These are phyloP conservation scores for Gracilariopsis chorda DNA, from an alignment of 23 red algal species.

Conservation along the genomic window DNA sequence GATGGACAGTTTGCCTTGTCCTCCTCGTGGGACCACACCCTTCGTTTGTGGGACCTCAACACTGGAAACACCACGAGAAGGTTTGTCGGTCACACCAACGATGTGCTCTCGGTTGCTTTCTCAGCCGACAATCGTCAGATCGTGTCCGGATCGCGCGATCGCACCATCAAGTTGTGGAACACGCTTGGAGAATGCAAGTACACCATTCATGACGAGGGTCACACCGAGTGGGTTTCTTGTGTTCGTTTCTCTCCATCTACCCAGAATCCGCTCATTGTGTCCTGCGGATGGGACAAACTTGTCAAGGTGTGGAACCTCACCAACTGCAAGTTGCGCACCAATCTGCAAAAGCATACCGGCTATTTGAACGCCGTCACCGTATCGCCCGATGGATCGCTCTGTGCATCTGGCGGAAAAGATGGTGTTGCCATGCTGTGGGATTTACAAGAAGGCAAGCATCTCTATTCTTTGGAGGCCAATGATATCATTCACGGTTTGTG, in stretches of 20 bases:
- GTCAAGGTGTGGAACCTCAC: constrained; percentile 99
- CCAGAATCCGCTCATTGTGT: constrained; percentile 90
- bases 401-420: constrained; percentile 95
- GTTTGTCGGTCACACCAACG: constrained; percentile 96
- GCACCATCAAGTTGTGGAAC: constrained; percentile 99
- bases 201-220: constrained; percentile 86
- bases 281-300: constrained; percentile 99
- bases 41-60: constrained; percentile 93
- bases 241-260: constrained; percentile 97
- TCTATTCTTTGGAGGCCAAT: constrained; percentile 97
- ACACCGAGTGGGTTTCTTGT: constrained; percentile 95
- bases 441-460: constrained; percentile 91
- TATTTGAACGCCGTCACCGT: constrained; percentile 96
- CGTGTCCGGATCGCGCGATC: constrained; percentile 94
- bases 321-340: constrained; percentile 92
- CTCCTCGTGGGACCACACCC: constrained; percentile 94
- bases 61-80: constrained; percentile 78
- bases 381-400: constrained; percentile 95
- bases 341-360: constrained; percentile 87
- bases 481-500: constrained; percentile 97
- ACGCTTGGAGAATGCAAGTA: constrained; percentile 99
- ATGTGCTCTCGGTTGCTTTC: constrained; percentile 98
- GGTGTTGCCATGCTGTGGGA: constrained; percentile 95
- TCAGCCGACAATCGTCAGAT: constrained; percentile 97
- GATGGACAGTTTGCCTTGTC: constrained; percentile 99